Conservation (phyloP, 108 stramenopile genomes). For the Ochromonas danica region DNA sequence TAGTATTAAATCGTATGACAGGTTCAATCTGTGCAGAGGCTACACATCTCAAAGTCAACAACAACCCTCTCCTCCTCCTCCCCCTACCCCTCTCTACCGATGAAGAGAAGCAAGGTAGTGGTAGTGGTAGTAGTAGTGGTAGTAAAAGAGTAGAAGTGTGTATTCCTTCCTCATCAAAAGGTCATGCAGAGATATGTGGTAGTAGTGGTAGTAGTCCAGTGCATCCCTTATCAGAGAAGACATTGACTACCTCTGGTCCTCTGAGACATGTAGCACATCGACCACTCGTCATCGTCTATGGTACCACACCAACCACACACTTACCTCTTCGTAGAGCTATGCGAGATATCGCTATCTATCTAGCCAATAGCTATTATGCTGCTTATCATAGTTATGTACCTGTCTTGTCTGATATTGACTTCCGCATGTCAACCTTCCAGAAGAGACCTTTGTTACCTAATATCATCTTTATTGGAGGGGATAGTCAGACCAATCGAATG, state of each 20-base stretch:
- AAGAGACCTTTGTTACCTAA: not conserved
- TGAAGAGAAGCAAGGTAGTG: too few species aligned
- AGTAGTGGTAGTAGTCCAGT: too few species aligned
- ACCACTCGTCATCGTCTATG: slow-evolving; percentile 21
- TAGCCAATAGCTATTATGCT: not conserved
- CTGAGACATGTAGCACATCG: not conserved
- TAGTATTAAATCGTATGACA: too few species aligned
- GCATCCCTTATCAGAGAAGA: slow-evolving; percentile 5
- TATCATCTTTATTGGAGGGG: slow-evolving; percentile 10
- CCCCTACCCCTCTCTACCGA: too few species aligned
- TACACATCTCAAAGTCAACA: too few species aligned
- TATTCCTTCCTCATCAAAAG: too few species aligned
- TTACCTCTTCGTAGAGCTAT: not conserved
- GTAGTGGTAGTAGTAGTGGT: too few species aligned
- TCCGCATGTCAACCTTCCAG: slow-evolving; percentile 6
- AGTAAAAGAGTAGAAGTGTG: not conserved
- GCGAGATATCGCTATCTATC: slow-evolving; percentile 1
- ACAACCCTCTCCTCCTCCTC: too few species aligned
- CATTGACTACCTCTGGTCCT: not conserved
- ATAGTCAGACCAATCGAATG: not conserved
- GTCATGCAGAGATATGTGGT: too few species aligned
- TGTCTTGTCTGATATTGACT: slow-evolving; percentile 4
- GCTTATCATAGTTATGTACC: not conserved
- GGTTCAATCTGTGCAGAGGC: too few species aligned
- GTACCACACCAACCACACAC: not conserved